Evolutionary conservation across 768 basidiomycete genomes (phyloP), one percentile per base, ranked within the genome.

Genomic region (Agrocybe pediades): DNA sequence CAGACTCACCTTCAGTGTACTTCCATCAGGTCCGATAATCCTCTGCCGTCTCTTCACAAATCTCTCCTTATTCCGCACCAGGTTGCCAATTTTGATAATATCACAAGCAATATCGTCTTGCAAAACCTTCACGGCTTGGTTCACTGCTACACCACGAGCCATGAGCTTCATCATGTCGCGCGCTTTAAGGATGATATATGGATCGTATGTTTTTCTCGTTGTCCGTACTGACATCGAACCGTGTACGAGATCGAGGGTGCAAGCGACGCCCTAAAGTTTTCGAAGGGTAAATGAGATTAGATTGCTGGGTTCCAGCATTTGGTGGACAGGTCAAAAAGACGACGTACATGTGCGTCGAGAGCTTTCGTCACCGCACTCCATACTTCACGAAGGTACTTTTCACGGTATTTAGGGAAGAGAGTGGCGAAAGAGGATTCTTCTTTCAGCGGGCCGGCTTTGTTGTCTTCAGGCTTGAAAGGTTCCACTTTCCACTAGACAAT

Each of bases 351-450:
- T 15, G 83, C 58, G 40, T 98, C 95, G 44, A 99, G 71, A 9
- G 91, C 84, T 53, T 82, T 80, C 0, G 95, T 96, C 9, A 96
- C 91, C 1, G 87, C 88, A 59, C 89, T 86, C 97, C 97, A 99
- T 46, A 90, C 87, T 69, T 98, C 94, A 41, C 94, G 83, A 45
- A 99, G 74, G 65, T 98, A 98, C 65, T 90, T 94, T 81, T 99
- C 97, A 61, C 97, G 84, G 68, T 98, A 98, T 71, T 97, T 98
- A 11, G 97, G 97, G 71, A 99, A 99, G 9, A 99, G 82, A 1
- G 97, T 96, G 9, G 96, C 96, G 64, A 98, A 99, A 0, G 94
- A 96, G 2, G 95, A 97, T 75, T 99, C 97, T 69, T 98, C 96
- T 1, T 86, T 80, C 73, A 99, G 94, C 2, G 90, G 77, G 0